phyloP scores from a whole-genome alignment of 2,329 filamentous ascomycete genomes.

The Eurotiales sp. region DNA sequence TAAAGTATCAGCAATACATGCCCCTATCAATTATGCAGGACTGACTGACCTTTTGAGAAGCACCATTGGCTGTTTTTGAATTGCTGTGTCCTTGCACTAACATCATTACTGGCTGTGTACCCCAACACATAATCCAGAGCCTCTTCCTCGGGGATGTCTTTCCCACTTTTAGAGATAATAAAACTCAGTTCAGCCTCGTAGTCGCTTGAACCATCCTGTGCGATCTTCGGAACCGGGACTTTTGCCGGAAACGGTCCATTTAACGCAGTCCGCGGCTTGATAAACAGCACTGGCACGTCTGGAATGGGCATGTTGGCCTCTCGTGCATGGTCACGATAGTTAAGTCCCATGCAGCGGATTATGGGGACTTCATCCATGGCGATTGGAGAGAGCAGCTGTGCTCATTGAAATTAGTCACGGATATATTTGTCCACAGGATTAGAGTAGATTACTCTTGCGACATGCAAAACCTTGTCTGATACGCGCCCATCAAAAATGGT shows the following conservation, averaged over 20 bases:
- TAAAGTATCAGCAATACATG: neutral
- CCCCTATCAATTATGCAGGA: no score
- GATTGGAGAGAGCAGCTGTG: neutral
- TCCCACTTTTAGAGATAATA: conserved; percentile 34
- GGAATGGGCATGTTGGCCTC: conserved; percentile 8
- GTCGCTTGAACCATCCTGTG: conserved; percentile 36
- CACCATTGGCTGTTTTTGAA: conserved; percentile 39
- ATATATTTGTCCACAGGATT: neutral
- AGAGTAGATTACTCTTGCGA: conserved; percentile 20
- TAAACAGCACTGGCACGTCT: neutral
- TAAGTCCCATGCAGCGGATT: conserved; percentile 47
- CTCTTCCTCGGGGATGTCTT: conserved; percentile 35
- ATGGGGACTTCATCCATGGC: conserved; percentile 19
- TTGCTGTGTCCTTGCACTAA: conserved; percentile 36
- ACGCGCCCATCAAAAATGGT: conserved; percentile 35
- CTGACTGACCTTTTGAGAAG: conserved; percentile 35
- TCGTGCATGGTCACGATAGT: conserved; percentile 30
- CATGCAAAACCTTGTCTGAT: conserved; percentile 23
- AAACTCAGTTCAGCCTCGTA: conserved; percentile 41
- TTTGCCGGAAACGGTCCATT: conserved; percentile 29
- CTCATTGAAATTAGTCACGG: neutral
- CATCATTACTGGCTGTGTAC: conserved; percentile 40
- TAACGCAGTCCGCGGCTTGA: conserved; percentile 36
- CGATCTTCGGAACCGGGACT: conserved; percentile 29
- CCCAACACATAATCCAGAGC: conserved; percentile 40